These are phyloP conservation scores for Chaetothyriales sp. DNA, from an alignment of 2,329 filamentous ascomycete genomes.

Conservation along the genomic window DNA sequence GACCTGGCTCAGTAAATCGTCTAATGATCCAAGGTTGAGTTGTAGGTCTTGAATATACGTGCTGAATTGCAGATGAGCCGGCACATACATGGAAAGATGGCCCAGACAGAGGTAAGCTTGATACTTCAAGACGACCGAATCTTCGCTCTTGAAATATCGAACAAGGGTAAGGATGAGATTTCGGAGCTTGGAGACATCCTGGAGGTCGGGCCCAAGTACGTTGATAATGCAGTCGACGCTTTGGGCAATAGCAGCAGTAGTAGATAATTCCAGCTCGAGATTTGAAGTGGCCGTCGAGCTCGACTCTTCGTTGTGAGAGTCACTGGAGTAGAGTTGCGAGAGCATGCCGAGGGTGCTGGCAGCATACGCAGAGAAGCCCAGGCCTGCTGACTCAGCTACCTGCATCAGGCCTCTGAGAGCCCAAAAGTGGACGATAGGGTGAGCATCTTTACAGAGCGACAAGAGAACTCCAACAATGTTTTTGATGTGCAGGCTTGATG, in stretches of 20 bases:
- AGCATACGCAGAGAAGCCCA: slow-evolving; percentile 84
- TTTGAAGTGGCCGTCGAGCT: slow-evolving; percentile 73
- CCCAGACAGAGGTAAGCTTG: slow-evolving; percentile 75
- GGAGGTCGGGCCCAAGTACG: slow-evolving; percentile 85
- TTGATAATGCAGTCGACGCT: slow-evolving; percentile 95
- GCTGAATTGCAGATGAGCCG: slow-evolving; percentile 68
- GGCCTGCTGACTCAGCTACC: slow-evolving; percentile 79
- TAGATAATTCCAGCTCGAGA: slow-evolving; percentile 71
- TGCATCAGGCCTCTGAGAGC: slow-evolving; percentile 76
- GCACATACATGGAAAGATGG: slow-evolving; percentile 82
- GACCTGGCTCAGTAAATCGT: slow-evolving; percentile 58
- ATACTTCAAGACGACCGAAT: slow-evolving; percentile 55
- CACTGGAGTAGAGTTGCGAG: slow-evolving; percentile 79
- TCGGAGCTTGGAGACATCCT: slow-evolving; percentile 81
- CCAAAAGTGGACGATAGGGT: slow-evolving; percentile 93
- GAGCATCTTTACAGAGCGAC: slow-evolving; percentile 89
- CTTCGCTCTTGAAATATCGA: slow-evolving; percentile 64
- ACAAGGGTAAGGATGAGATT: slow-evolving; percentile 84
- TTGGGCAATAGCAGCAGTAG: slow-evolving; percentile 67
- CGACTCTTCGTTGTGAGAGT: slow-evolving; percentile 80
- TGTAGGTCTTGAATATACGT: slow-evolving; percentile 77
- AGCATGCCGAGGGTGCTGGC: slow-evolving; percentile 86
- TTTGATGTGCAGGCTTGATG: slow-evolving; percentile 88
- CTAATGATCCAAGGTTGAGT: slow-evolving; percentile 56
- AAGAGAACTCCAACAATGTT: slow-evolving; percentile 97